These are phyloP conservation scores for Ogataea salicorniae DNA, from an alignment of 805 yeast genomes.

Conservation along the genomic window DNA sequence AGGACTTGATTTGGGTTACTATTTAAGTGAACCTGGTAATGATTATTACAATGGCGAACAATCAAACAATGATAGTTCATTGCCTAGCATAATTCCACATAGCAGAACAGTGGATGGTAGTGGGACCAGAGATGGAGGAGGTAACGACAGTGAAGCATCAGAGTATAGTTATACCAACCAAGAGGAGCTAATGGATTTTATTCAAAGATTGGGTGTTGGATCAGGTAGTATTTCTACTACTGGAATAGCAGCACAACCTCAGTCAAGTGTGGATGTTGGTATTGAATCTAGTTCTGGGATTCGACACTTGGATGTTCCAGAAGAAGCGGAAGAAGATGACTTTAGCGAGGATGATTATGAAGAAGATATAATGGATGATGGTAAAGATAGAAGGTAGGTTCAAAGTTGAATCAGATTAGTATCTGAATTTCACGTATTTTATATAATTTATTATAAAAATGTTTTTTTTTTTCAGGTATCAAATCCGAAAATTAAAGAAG, in stretches of 20 bases:
- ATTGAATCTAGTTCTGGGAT: background rate
- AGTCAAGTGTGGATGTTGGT: background rate
- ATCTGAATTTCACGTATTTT: too few species aligned
- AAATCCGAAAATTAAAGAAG: too few species aligned
- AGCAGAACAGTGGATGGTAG: background rate
- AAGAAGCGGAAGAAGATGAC: background rate
- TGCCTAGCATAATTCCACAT: background rate
- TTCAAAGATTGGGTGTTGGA: constrained; percentile 19
- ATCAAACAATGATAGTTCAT: background rate
- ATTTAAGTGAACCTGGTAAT: background rate
- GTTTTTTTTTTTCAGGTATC: too few species aligned
- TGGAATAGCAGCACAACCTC: background rate
- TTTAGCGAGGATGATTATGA: background rate
- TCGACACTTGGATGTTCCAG: background rate
- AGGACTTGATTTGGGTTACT: background rate
- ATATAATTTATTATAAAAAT: too few species aligned
- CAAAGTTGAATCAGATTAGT: background rate
- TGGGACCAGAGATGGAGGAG: constrained; percentile 4
- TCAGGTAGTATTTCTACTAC: background rate
- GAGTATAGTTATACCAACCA: constrained; percentile 25
- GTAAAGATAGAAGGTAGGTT: background rate
- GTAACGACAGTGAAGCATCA: constrained; percentile 5
- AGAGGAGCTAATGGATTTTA: constrained; percentile 24
- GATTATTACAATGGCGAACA: too few species aligned
- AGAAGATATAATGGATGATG: background rate